A percentile compares a stretch with the other conserved stretches of the same genome.
phyloP scores from a whole-genome alignment of 2,329 filamentous ascomycete genomes.

The Fusarium hostae region DNA sequence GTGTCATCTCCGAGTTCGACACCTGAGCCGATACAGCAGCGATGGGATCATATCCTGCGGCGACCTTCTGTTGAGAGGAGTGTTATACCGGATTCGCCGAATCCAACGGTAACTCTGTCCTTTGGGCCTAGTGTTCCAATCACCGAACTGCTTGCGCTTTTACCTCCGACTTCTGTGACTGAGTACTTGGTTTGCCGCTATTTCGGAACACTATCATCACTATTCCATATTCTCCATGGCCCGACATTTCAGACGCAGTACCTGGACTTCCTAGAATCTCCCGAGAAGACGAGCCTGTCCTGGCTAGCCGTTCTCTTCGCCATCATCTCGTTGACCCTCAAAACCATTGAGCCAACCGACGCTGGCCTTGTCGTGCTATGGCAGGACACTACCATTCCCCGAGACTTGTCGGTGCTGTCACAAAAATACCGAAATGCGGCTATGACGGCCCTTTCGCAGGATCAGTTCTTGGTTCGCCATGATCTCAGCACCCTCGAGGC shows the following conservation, averaged over 20 bases:
- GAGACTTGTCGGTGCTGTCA: accelerated
- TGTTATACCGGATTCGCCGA: background rate
- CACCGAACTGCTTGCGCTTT: background rate
- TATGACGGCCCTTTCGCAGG: constrained; percentile 2
- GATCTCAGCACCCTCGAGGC: constrained; percentile 1
- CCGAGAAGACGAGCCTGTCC: background rate
- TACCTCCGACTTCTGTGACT: background rate
- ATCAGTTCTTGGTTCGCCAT: background rate
- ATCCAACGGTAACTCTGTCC: background rate
- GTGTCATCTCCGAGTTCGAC: background rate
- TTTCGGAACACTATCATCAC: background rate
- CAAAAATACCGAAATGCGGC: constrained; percentile 5
- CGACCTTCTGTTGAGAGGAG: constrained; percentile 3
- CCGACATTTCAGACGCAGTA: constrained; percentile 7
- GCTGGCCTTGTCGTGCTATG: background rate
- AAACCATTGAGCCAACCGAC: background rate
- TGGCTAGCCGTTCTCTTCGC: constrained; percentile 9
- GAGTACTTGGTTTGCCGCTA: constrained; percentile 4
- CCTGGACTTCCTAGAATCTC: accelerated
- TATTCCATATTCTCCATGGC: constrained; percentile 9
- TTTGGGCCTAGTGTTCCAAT: background rate
- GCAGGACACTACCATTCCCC: background rate
- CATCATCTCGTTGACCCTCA: background rate
- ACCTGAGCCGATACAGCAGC: constrained; percentile 10
- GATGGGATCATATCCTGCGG: constrained; percentile 8